Percentiles rank a stretch among this genome's conserved stretches.
Evolutionary conservation across 2,329 filamentous ascomycete species (phyloP).

Genomic region (Calonectria hongkongensis): DNA sequence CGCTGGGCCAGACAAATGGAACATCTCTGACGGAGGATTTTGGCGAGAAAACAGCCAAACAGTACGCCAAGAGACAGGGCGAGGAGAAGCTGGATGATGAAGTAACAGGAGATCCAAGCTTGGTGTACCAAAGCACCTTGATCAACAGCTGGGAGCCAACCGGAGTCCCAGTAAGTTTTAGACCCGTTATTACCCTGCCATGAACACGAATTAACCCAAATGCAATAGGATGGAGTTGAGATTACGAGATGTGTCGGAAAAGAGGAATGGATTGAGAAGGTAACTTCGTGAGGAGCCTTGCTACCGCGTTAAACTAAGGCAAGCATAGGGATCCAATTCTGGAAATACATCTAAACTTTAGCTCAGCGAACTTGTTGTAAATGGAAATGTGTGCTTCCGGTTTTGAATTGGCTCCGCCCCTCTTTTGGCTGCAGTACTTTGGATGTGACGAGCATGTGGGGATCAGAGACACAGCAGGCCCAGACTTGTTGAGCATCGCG

Average conservation of each 20-base stretch:
- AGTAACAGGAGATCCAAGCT: slow-evolving; percentile 74
- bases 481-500: neutral
- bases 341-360: neutral
- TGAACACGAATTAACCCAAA: slow-evolving; percentile 47
- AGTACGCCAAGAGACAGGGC: slow-evolving; percentile 74
- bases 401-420: neutral
- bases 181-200: neutral
- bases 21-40: slow-evolving; percentile 59
- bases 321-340: neutral
- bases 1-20: slow-evolving; percentile 58
- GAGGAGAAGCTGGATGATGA: slow-evolving; percentile 61
- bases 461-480: neutral
- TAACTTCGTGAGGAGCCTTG: slow-evolving; percentile 5
- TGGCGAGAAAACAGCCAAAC: slow-evolving; percentile 66
- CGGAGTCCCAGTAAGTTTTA: slow-evolving; percentile 75
- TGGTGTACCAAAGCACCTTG: slow-evolving; percentile 80
- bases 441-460: neutral
- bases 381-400: too few relatives aligned
- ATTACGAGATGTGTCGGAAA: slow-evolving; percentile 74
- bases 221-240: slow-evolving; percentile 77
- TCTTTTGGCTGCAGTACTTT: neutral
- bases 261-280: slow-evolving; percentile 47
- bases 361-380: neutral
- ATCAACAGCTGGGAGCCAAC: slow-evolving; percentile 81
- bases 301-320: neutral